Base-by-base conservation (phyloP, 1,284 basidiomycete genomes). In the Schizopora paradoxa region DNA sequence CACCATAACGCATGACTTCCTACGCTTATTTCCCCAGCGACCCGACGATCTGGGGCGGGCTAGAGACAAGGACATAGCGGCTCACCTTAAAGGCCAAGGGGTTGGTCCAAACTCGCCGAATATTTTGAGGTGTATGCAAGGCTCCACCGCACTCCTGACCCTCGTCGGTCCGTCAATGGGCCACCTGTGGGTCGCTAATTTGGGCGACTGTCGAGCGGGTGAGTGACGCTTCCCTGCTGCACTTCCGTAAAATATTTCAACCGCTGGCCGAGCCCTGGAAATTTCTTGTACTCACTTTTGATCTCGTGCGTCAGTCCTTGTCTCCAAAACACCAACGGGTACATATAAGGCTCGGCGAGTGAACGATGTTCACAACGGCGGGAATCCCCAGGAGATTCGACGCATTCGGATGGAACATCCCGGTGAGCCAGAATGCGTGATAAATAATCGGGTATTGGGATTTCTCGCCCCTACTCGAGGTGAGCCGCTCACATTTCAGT, bases 171-270 rank as follows among this genome's bases (percentile, higher is more conserved):
- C 78, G 4, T 51, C 56, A 7, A 67, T 61, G 41, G 66, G 62
- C 41, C 70, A 78, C 51, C 51, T 85, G 8, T 84, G 81, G 81
- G 64, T 82, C 29, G 76, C 73, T n/a, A 82, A 78, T 59, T 63
- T 85, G 26, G 81, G 81, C 11, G 76, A 84, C 58, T 79, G 77
- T 54, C 71, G 73, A 56, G 80, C 81, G 61, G 75, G 81, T 80
- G 54, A 37, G 64, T 56, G 19, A 27, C 22, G 8, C 36, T 47
- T 23, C 40, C n/a, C n/a, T n/a, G n/a, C n/a, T n/a, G n/a, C n/a
- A n/a, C n/a, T n/a, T n/a, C n/a, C n/a, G n/a, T n/a, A 27, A 37
- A 32, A 34, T 31, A 28, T 25, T 33, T 16, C 29, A 28, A 43
- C 21, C 8, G 25, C 27, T 36, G 16, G 41, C 41, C 21, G 16